Evolutionary conservation across 129 eudicot species (phyloP).

Genomic region (Apium graveolens): DNA sequence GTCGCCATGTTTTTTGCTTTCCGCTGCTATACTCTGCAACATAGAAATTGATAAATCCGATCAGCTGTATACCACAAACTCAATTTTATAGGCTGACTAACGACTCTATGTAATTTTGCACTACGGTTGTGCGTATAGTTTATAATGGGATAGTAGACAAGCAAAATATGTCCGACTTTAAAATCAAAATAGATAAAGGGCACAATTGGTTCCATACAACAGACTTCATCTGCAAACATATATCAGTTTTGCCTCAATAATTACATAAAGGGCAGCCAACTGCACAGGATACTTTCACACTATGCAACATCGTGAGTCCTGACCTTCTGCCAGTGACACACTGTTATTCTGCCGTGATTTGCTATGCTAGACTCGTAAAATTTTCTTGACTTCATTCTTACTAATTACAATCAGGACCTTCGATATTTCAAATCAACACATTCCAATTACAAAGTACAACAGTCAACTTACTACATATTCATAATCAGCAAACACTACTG

Average conservation of each 20-base stretch:
- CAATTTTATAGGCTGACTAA: neutral
- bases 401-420: neutral
- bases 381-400: neutral
- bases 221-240: neutral
- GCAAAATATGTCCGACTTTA: neutral
- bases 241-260: neutral
- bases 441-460: neutral
- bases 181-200: neutral
- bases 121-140: neutral
- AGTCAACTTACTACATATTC: neutral
- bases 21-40: conserved; percentile 4
- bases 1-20: conserved; percentile 34
- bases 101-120: neutral
- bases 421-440: neutral
- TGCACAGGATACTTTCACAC: neutral
- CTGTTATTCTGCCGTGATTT: neutral
- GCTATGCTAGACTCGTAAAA: neutral
- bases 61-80: neutral
- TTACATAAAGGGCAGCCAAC: neutral
- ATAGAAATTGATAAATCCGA: neutral
- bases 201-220: neutral
- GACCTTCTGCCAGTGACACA: neutral
- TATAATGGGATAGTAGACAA: neutral
- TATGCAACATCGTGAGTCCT: neutral
- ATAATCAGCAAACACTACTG: neutral